A percentile compares a stretch with the other conserved stretches of the same genome.
Conservation (phyloP, 2,329 filamentous ascomycete genomes). For the Fusarium aywerte region DNA sequence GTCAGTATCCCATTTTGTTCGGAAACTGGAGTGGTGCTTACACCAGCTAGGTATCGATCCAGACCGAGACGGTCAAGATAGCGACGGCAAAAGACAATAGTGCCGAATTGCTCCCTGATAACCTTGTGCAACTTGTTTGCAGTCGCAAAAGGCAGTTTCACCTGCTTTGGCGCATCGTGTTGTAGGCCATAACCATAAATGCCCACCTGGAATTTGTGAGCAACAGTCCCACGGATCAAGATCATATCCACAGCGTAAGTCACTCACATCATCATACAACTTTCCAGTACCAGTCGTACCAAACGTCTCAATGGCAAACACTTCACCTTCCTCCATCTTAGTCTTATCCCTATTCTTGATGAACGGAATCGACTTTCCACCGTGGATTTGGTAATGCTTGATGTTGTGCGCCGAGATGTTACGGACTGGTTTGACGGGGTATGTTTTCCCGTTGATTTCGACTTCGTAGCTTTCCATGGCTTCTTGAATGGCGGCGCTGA, state of each 20-base stretch:
- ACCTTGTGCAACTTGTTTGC: constrained; percentile 67
- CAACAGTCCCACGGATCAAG: rapidly evolving
- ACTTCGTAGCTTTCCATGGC: constrained; percentile 92
- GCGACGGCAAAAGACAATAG: constrained; percentile 68
- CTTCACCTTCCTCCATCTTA: constrained; percentile 95
- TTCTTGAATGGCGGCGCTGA: constrained; percentile 84
- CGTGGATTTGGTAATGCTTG: constrained; percentile 85
- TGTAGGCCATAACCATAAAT: constrained; percentile 64
- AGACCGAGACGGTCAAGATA: constrained; percentile 72
- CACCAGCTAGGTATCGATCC: constrained; percentile 67
- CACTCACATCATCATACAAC: constrained; percentile 77
- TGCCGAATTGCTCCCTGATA: constrained; percentile 71
- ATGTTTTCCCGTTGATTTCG: constrained; percentile 79
- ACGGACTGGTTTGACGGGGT: constrained; percentile 82
- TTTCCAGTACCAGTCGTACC: constrained; percentile 88
- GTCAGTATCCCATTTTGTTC: constrained; percentile 16
- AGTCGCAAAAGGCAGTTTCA: constrained; percentile 58
- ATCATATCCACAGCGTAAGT: too few species aligned
- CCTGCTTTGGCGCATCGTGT: constrained; percentile 50
- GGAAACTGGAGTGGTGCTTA: constrained; percentile 46
- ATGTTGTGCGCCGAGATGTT: constrained; percentile 90
- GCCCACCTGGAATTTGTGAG: constrained; percentile 51
- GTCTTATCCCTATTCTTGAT: constrained; percentile 84
- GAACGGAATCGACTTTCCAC: constrained; percentile 88
- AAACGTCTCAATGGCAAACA: constrained; percentile 94